These are phyloP conservation scores for Globisporangium paddicum DNA, from an alignment of 352 stramenopile genomes.

Conservation along the genomic window DNA sequence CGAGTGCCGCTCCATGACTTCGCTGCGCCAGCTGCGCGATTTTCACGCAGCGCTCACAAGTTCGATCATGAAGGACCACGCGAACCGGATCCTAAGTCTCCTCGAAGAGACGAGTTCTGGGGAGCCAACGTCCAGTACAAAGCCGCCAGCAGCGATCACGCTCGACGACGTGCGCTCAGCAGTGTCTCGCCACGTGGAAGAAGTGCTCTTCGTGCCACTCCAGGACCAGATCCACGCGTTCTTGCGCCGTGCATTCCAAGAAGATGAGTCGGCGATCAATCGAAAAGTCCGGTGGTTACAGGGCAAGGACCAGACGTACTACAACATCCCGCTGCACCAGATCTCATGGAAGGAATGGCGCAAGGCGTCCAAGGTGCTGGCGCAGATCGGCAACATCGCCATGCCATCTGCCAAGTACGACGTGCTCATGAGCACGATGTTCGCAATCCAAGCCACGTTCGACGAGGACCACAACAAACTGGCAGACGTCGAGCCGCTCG, in stretches of 20 bases:
- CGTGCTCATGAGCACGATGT: slow-evolving; percentile 64
- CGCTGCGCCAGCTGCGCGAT: slow-evolving; percentile 55
- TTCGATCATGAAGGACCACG: slow-evolving; percentile 62
- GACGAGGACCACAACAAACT: slow-evolving; percentile 65
- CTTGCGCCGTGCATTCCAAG: slow-evolving; percentile 57
- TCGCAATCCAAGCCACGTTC: slow-evolving; percentile 73
- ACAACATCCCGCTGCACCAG: slow-evolving; percentile 81
- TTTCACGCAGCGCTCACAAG: slow-evolving; percentile 56
- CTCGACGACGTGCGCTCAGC: slow-evolving; percentile 45
- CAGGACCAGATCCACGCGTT: slow-evolving; percentile 55
- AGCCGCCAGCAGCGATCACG: slow-evolving; percentile 29
- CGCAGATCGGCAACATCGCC: slow-evolving; percentile 41
- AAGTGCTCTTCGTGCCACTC: slow-evolving; percentile 66
- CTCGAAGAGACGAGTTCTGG: slow-evolving; percentile 40
- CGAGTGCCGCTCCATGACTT: slow-evolving; percentile 33
- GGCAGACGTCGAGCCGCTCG: slow-evolving; percentile 44
- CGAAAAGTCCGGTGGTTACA: slow-evolving; percentile 86
- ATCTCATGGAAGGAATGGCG: slow-evolving; percentile 86
- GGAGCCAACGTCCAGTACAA: slow-evolving; percentile 16
- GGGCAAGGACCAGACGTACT: slow-evolving; percentile 89
- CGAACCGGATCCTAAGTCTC: slow-evolving; percentile 50
- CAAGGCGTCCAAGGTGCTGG: slow-evolving; percentile 62
- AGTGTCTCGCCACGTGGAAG: slow-evolving; percentile 79
- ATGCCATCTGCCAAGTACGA: slow-evolving; percentile 80
- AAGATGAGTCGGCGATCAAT: slow-evolving; percentile 77